Evolutionary conservation across 352 stramenopile species (phyloP).

Genomic region (Pythium folliculosum): DNA sequence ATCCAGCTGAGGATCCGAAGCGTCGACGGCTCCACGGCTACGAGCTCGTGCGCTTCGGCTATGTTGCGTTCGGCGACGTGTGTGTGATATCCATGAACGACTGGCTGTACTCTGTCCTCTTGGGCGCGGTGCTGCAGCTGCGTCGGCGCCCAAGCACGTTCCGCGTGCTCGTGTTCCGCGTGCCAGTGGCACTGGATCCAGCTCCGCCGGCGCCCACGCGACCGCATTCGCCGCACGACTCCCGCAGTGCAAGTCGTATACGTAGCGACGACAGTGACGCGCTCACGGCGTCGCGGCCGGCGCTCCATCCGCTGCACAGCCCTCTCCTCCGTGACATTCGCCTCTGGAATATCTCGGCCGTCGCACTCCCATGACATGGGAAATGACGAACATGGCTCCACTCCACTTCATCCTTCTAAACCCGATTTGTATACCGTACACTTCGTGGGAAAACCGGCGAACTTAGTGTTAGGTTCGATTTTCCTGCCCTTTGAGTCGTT

Average conservation of each 20-base stretch:
- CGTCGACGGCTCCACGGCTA: constrained; percentile 1
- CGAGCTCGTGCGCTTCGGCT: constrained; percentile 26
- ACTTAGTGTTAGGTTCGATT: constrained; percentile 2
- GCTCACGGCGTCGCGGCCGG: background rate
- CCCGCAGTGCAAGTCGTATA: background rate
- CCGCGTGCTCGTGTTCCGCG: constrained; percentile 13
- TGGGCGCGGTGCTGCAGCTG: background rate
- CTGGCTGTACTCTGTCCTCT: constrained; percentile 23
- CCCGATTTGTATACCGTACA: background rate
- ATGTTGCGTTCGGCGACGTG: constrained; percentile 17
- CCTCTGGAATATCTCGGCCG: constrained; percentile 8
- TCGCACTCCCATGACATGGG: background rate
- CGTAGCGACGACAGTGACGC: background rate
- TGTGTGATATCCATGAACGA: constrained; percentile 13
- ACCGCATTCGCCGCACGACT: background rate
- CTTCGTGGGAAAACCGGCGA: too few species aligned
- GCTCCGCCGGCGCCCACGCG: background rate
- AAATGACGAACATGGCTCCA: background rate
- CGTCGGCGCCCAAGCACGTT: background rate
- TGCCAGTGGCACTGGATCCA: background rate
- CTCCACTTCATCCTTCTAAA: background rate
- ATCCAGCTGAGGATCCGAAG: background rate
- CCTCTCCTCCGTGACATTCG: constrained; percentile 3
- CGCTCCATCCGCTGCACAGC: constrained; percentile 4
- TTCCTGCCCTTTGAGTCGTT: background rate